phyloP scores from a whole-genome alignment of 2,329 filamentous ascomycete species.

The Scortechinia acanthostroma region DNA sequence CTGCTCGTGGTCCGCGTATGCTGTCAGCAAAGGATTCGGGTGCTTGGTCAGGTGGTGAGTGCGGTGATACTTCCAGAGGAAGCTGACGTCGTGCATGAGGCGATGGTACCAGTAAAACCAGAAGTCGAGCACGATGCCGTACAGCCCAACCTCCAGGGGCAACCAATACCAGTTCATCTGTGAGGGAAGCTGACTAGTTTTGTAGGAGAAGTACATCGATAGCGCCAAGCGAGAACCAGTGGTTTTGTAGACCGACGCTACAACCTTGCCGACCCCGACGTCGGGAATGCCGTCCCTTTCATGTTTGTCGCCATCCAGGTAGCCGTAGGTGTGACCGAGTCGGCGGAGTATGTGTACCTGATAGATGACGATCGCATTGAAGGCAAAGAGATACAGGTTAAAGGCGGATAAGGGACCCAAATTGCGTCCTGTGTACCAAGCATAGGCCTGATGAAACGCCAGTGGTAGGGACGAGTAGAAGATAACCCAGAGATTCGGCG shows the following conservation, averaged over 20 bases:
- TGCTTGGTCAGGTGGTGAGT: conserved; percentile 36
- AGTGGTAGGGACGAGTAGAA: conserved; percentile 17
- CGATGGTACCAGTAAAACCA: conserved; percentile 33
- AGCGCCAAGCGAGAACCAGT: conserved; percentile 11
- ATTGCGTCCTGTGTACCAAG: conserved; percentile 8
- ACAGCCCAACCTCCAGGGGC: conserved; percentile 17
- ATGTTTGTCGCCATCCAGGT: conserved; percentile 20
- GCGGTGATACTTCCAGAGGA: conserved; percentile 32
- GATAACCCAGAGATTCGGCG: conserved; percentile 19
- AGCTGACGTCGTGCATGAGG: conserved; percentile 25
- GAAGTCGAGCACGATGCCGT: conserved; percentile 27
- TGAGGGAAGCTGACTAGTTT: conserved; percentile 5
- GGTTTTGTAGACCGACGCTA: conserved; percentile 11
- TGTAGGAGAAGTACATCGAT: conserved; percentile 14
- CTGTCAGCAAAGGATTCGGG: conserved; percentile 28
- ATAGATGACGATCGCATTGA: conserved; percentile 18
- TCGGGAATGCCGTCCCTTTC: conserved; percentile 23
- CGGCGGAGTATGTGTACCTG: conserved; percentile 16
- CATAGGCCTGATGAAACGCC: conserved; percentile 12
- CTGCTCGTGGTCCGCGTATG: conserved; percentile 31
- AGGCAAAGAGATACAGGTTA: conserved; percentile 18
- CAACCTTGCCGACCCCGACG: conserved; percentile 11
- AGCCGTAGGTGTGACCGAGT: conserved; percentile 19
- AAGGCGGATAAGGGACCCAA: conserved; percentile 11
- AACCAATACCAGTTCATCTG: conserved; percentile 14